Evolutionary conservation across 768 basidiomycete species (phyloP).

Genomic region (Suillus subaureus): DNA sequence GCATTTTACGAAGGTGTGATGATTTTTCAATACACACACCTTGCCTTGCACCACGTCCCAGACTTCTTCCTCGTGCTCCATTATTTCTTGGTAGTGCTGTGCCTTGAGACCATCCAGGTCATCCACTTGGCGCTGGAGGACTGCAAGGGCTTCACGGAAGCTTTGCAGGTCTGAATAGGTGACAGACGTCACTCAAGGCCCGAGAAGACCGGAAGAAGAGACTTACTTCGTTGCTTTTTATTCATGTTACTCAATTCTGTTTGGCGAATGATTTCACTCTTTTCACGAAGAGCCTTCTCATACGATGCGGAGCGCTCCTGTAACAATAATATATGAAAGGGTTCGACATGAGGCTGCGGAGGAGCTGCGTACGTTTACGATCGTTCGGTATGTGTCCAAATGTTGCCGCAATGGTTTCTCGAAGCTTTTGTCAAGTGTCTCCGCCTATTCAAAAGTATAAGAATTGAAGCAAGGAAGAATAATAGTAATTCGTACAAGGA

Average conservation of each 20-base stretch:
- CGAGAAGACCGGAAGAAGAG: slow-evolving; percentile 9
- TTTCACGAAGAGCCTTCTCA: slow-evolving; percentile 79
- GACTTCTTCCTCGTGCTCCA: slow-evolving; percentile 93
- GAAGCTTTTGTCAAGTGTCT: slow-evolving; percentile 83
- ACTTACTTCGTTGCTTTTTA: slow-evolving; percentile 81
- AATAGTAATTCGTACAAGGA: slow-evolving; percentile 60
- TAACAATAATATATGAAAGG: slow-evolving; percentile 13
- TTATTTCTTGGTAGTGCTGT: slow-evolving; percentile 83
- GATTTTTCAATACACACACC: slow-evolving; percentile 39
- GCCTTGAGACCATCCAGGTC: slow-evolving; percentile 86
- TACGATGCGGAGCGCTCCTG: slow-evolving; percentile 87
- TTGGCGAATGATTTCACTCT: slow-evolving; percentile 80
- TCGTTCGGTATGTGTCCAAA: slow-evolving; percentile 74
- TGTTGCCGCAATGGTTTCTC: slow-evolving; percentile 89
- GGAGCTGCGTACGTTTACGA: slow-evolving; percentile 58
- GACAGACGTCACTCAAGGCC: slow-evolving; percentile 10
- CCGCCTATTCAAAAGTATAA: slow-evolving; percentile 53
- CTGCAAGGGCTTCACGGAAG: slow-evolving; percentile 80
- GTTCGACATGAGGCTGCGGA: slow-evolving; percentile 7
- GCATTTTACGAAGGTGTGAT: slow-evolving; percentile 11
- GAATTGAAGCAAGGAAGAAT: slow-evolving; percentile 10
- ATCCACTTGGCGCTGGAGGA: slow-evolving; percentile 88
- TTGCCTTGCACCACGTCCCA: slow-evolving; percentile 92
- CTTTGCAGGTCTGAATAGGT: slow-evolving; percentile 73
- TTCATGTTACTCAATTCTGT: slow-evolving; percentile 88